A percentile compares a stretch with the other conserved stretches of the same genome.
Evolutionary conservation across 2,329 filamentous ascomycete genomes (phyloP).

Genomic region (Cylindrodendrum hubeiense): DNA sequence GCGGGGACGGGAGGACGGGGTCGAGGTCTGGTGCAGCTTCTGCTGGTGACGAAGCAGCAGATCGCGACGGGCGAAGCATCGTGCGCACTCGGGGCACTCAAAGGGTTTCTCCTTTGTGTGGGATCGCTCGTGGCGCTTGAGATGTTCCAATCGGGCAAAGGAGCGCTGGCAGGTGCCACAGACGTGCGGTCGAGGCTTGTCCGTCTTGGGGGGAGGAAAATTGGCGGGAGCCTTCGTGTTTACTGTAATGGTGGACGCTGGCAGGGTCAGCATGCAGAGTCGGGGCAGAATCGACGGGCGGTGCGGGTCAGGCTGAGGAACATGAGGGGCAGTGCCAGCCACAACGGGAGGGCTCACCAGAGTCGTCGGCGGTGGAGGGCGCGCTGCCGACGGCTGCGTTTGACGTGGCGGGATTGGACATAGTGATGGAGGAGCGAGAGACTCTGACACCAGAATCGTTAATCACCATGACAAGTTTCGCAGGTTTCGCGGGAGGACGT

Average conservation of each 20-base stretch:
- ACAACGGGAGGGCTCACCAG: constrained; percentile 53
- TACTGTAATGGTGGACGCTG: constrained; percentile 65
- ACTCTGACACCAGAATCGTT: constrained; percentile 54
- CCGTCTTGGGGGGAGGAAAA: constrained; percentile 90
- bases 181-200: constrained; percentile 95
- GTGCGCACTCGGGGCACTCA: constrained; percentile 92
- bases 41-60: constrained; percentile 95
- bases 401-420: constrained; percentile 52
- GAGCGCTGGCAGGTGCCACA: constrained; percentile 92
- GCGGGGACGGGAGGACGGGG: constrained; percentile 86
- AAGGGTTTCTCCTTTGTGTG: constrained; percentile 99
- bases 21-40: constrained; percentile 95
- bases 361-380: constrained; percentile 51
- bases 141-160: constrained; percentile 93
- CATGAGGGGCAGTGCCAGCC: constrained; percentile 50
- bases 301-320: constrained; percentile 43
- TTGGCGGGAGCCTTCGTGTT: constrained; percentile 59
- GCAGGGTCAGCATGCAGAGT: constrained; percentile 47
- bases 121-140: constrained; percentile 98
- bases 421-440: constrained; percentile 51
- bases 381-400: constrained; percentile 45
- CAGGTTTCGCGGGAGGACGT: constrained; percentile 14
- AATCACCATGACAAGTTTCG: constrained; percentile 52
- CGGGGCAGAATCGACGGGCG: constrained; percentile 34
- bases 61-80: constrained; percentile 95